Evolutionary conservation across 129 eudicot genomes (phyloP).

Genomic region (Flaveria ramosissima): DNA sequence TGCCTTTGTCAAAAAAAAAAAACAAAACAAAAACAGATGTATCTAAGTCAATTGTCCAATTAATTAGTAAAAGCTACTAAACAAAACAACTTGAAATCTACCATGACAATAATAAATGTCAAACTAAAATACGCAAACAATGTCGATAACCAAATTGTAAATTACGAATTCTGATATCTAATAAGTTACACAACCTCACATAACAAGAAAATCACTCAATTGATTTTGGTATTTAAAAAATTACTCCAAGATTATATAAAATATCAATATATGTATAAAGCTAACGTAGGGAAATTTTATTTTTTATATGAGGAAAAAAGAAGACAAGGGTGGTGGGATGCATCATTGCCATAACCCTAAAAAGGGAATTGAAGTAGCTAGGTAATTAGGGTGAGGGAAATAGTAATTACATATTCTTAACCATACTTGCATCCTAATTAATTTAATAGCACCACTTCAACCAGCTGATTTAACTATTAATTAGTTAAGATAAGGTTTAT

Average conservation of each 20-base stretch:
- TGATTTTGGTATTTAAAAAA: neutral
- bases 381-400: conserved; percentile 19
- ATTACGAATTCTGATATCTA: too few relatives aligned
- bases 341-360: conserved; percentile 40
- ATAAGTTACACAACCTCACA: too few relatives aligned
- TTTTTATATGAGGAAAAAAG: conserved; percentile 26
- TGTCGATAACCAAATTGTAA: too few relatives aligned
- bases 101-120: too few relatives aligned
- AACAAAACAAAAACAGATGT: too few relatives aligned
- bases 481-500: neutral
- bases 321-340: conserved; percentile 44
- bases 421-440: conserved; percentile 30
- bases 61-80: too few relatives aligned
- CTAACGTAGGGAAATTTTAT: conserved; percentile 12
- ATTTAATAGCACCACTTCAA: conserved; percentile 8
- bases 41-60: too few relatives aligned
- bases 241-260: neutral
- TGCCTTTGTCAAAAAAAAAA: too few relatives aligned
- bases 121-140: too few relatives aligned
- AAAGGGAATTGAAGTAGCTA: conserved; percentile 26
- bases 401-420: conserved; percentile 32
- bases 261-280: neutral
- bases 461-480: neutral
- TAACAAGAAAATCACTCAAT: neutral
- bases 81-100: too few relatives aligned